Evolutionary conservation across 345 rosid species (phyloP).

Genomic region (Citrus australasica): DNA sequence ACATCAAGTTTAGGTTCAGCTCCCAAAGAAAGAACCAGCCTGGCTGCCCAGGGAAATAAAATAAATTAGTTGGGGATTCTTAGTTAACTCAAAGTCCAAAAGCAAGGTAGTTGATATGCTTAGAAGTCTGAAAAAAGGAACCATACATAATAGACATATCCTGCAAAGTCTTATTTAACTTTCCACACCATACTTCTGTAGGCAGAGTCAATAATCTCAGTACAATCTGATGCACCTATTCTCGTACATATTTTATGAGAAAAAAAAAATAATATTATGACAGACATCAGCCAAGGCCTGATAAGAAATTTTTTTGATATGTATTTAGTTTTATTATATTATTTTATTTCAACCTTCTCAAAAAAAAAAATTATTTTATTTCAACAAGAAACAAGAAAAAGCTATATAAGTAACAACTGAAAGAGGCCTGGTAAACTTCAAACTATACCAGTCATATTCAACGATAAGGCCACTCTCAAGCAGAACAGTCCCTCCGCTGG

Average conservation of each 20-base stretch:
- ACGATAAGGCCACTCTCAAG: slow-evolving; percentile 77
- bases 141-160: neutral
- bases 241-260: neutral
- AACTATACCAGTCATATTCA: slow-evolving; percentile 91
- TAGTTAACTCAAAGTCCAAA: neutral
- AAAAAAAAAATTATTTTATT: too few relatives aligned
- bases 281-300: neutral
- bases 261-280: neutral
- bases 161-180: neutral
- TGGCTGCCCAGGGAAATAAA: slow-evolving; percentile 71
- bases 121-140: slow-evolving; percentile 8
- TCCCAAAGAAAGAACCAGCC: slow-evolving; percentile 99
- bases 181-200: neutral
- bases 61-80: slow-evolving; percentile 16
- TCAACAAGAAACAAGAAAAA: neutral
- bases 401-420: too few relatives aligned
- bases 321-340: too few relatives aligned
- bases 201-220: neutral
- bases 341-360: neutral
- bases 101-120: neutral
- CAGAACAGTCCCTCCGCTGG: slow-evolving; percentile 73
- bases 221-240: neutral
- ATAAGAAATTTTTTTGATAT: neutral
- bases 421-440: neutral
- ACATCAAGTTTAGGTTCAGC: slow-evolving; percentile 83